These are phyloP conservation scores for Casuarina glauca DNA, from an alignment of 306 rosid genomes.

Conservation along the genomic window DNA sequence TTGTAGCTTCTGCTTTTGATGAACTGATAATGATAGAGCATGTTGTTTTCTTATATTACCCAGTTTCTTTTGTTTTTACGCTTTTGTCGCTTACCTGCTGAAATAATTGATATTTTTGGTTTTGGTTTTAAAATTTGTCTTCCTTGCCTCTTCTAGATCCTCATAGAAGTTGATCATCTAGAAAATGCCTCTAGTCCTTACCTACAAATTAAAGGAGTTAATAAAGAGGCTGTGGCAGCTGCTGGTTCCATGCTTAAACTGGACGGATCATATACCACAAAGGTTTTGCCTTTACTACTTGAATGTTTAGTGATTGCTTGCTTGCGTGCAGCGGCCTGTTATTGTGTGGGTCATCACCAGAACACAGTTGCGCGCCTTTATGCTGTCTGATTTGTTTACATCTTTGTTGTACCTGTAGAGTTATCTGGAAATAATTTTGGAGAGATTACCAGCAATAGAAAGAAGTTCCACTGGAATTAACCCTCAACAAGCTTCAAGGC, in stretches of 20 bases:
- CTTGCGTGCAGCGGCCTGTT: background rate
- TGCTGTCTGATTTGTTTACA: constrained; percentile 24
- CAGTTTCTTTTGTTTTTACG: background rate
- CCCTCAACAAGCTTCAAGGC: constrained; percentile 79
- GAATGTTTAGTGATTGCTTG: constrained; percentile 1
- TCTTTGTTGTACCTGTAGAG: constrained; percentile 53
- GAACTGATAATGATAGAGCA: background rate
- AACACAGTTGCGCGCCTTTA: background rate
- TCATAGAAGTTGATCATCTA: constrained; percentile 92
- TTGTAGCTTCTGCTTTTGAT: constrained; percentile 4
- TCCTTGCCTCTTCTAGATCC: constrained; percentile 48
- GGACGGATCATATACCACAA: constrained; percentile 87
- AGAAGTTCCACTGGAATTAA: constrained; percentile 73
- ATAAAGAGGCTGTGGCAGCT: constrained; percentile 90
- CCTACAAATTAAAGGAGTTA: constrained; percentile 92
- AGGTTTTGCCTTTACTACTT: constrained; percentile 49
- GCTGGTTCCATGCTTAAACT: constrained; percentile 88
- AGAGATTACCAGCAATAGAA: constrained; percentile 69
- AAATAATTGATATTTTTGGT: background rate
- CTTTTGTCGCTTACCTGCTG: too few species aligned
- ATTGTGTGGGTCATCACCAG: background rate
- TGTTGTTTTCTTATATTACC: background rate
- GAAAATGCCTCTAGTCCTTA: constrained; percentile 90
- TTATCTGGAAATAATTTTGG: constrained; percentile 91
- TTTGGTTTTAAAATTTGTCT: constrained; percentile 14